Base-by-base conservation (phyloP, 345 rosid genomes). In the Eucalyptus pumila region DNA sequence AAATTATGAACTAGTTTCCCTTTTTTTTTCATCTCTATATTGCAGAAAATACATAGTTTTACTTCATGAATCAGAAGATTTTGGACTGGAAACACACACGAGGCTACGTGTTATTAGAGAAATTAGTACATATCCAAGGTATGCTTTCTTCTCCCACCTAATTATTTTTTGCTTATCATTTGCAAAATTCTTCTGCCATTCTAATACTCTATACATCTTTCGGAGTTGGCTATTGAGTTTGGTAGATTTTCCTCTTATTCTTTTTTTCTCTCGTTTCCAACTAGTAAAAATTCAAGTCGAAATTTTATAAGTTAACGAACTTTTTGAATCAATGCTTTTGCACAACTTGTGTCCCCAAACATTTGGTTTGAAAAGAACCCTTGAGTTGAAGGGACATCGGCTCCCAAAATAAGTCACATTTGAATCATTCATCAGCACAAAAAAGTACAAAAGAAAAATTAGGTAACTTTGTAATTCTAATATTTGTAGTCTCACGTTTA, bases 1-100 rank as follows among this genome's bases (percentile, higher is more conserved):
- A 58, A 27, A 13, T 15, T 65, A 56, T 4, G 11, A 65, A 65
- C 40, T 0, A n/a, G 11, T n/a, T 65, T 1, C 3, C 2, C 3
- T 7, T 7, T 2, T 14, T 8, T 3, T 4, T 65, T 0, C 40
- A 65, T 65, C 21, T n/a, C 21, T 65, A 14, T n/a, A 4, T 23
- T n/a, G 19, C n/a, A n/a, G 21, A 65, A 65, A 65, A 65, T 7
- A n/a, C 21, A 65, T 14, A 65, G 76, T 8, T 65, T 14, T 65
- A n/a, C 34, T n/a, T 65, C 21, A 65, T 15, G 21, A 65, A 65
- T 65, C 76, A 15, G 40, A 65, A 65, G 23, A 65, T 65, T 65
- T 14, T 65, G 76, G 76, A 65, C 37, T 15, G 23, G 9, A 65
- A 65, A 65, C 21, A 15, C 40, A 4, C 6, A 14, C 0, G 21